A percentile compares a stretch with the other conserved stretches of the same genome.
phyloP scores from a whole-genome alignment of 148 eudicot genomes.

The Fagopyrum homotropicum region DNA sequence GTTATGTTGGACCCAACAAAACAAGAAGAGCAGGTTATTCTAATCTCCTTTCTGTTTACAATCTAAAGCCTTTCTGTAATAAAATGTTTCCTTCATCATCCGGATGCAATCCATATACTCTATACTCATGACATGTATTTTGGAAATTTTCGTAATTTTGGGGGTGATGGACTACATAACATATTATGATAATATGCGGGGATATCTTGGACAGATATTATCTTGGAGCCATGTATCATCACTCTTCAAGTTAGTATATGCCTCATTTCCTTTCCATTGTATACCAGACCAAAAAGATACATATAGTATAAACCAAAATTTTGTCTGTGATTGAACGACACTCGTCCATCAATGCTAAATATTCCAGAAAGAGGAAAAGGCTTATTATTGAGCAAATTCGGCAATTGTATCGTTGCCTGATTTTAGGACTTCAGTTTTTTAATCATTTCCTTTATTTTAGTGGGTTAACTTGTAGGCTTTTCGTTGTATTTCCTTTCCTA shows the following conservation, averaged over 20 bases:
- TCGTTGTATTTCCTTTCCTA: no score
- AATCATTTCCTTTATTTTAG: no score
- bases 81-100: slow-evolving; percentile 7
- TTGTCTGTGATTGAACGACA: neutral
- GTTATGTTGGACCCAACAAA: slow-evolving; percentile 73
- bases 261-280: neutral
- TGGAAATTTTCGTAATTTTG: neutral
- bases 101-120: no score
- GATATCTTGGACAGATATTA: neutral
- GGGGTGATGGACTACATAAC: neutral
- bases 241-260: neutral
- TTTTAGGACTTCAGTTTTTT: no score
- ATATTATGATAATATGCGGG: neutral
- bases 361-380: no score
- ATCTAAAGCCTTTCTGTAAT: neutral
- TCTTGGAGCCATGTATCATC: neutral
- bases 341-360: neutral
- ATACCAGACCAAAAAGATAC: neutral
- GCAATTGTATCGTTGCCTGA: no score
- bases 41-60: neutral
- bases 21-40: slow-evolving; percentile 74
- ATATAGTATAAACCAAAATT: neutral
- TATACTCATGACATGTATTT: no score
- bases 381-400: no score
- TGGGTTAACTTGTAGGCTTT: no score